These are phyloP conservation scores for Knoxdaviesia capensis DNA, from an alignment of 2,329 filamentous ascomycete species.

Conservation along the genomic window DNA sequence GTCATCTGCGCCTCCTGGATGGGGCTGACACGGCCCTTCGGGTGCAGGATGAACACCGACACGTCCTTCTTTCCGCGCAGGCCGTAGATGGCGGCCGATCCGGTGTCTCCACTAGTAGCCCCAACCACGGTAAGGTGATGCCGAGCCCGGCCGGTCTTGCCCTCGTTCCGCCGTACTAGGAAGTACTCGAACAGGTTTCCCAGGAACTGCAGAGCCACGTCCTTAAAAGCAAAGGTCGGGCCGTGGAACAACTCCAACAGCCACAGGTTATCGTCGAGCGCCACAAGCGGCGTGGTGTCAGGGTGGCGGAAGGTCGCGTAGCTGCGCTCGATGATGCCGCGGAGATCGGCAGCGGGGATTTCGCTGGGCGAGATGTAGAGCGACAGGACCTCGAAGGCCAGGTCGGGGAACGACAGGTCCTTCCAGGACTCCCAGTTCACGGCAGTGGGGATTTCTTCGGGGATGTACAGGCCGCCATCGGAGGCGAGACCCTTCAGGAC, in stretches of 20 bases:
- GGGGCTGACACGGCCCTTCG: slow-evolving; percentile 74
- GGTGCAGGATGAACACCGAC: slow-evolving; percentile 85
- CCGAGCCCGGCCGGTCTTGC: slow-evolving; percentile 41
- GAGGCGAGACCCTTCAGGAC: slow-evolving; percentile 74
- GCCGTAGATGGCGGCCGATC: slow-evolving; percentile 89
- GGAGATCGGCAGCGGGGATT: slow-evolving; percentile 63
- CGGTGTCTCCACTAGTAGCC: slow-evolving; percentile 75
- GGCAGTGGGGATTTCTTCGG: slow-evolving; percentile 55
- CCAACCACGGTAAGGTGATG: slow-evolving; percentile 76
- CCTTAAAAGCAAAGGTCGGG: slow-evolving; percentile 89
- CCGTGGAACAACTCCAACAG: slow-evolving; percentile 92
- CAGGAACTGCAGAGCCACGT: slow-evolving; percentile 68
- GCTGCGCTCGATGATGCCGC: slow-evolving; percentile 61
- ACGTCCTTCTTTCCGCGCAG: slow-evolving; percentile 92
- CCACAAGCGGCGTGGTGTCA: slow-evolving; percentile 59
- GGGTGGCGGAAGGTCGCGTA: slow-evolving; percentile 76
- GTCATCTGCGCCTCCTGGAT: slow-evolving; percentile 98
- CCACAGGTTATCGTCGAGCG: slow-evolving; percentile 62
- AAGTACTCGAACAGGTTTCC: slow-evolving; percentile 95
- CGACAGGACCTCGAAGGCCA: slow-evolving; percentile 69
- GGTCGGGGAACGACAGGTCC: slow-evolving; percentile 57
- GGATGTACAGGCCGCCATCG: slow-evolving; percentile 79
- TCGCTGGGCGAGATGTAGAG: slow-evolving; percentile 73
- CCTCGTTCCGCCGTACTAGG: slow-evolving; percentile 50
- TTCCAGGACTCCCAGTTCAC: slow-evolving; percentile 54